Percentiles rank a stretch among this genome's conserved stretches.
Evolutionary conservation across 768 basidiomycete species (phyloP).

Genomic region (Ramaria sp.): DNA sequence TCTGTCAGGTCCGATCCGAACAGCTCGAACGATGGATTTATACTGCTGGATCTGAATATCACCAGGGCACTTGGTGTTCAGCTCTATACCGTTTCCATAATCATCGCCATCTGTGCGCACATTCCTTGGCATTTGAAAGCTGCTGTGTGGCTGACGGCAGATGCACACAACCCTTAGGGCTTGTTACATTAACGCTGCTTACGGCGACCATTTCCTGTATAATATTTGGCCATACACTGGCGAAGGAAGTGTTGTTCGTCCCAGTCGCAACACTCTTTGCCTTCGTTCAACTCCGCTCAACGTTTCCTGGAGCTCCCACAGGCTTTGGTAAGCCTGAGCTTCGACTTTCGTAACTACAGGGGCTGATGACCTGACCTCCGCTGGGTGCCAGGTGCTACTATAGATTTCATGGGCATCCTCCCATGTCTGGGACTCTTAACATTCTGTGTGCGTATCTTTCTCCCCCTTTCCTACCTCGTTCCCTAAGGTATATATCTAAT

Average conservation of each 20-base stretch:
- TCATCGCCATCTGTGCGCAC: neutral
- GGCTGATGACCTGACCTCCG: no score
- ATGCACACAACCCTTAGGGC: neutral
- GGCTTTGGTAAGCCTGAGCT: slow-evolving; percentile 17
- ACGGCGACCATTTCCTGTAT: neutral
- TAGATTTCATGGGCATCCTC: neutral
- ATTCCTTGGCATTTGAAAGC: neutral
- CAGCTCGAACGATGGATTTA: neutral
- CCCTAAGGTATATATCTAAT: no score
- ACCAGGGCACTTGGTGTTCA: neutral
- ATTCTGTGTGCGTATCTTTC: neutral
- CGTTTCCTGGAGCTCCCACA: slow-evolving; percentile 17
- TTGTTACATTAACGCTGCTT: neutral
- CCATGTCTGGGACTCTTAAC: neutral
- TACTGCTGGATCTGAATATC: neutral
- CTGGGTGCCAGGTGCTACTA: neutral
- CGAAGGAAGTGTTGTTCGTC: slow-evolving; percentile 14
- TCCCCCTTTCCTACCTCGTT: no score
- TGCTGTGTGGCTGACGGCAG: neutral
- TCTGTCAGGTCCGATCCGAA: neutral
- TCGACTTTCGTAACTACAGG: slow-evolving; percentile 5
- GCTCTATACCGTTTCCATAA: neutral
- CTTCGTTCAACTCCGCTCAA: slow-evolving; percentile 17
- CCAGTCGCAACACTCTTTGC: slow-evolving; percentile 19
- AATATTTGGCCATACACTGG: slow-evolving; percentile 13